A percentile compares a stretch with the other conserved stretches of the same genome.
These are phyloP conservation scores for Cercospora citrullina DNA, from an alignment of 2,329 filamentous ascomycete genomes.

Conservation along the genomic window DNA sequence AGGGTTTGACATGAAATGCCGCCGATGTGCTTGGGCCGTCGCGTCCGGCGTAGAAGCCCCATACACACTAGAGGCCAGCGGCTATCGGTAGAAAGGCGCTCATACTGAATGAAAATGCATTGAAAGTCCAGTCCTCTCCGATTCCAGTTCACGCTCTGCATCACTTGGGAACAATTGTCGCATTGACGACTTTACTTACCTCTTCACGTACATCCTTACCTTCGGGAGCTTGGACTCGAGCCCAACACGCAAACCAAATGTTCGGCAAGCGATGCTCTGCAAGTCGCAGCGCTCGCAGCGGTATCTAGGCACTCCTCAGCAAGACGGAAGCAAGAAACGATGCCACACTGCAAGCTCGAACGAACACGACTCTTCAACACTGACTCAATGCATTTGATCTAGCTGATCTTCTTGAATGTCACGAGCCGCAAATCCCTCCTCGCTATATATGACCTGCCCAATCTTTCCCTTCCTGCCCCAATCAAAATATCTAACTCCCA, in stretches of 20 bases:
- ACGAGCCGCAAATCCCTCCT: conserved; percentile 1
- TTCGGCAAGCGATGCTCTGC: background rate
- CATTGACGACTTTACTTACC: background rate
- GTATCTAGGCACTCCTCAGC: background rate
- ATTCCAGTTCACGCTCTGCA: background rate
- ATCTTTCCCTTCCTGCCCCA: conserved; percentile 26
- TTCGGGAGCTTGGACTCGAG: no score
- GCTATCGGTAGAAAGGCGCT: conserved; percentile 21
- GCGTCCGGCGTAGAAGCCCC: conserved; percentile 12
- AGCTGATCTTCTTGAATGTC: background rate
- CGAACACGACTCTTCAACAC: background rate
- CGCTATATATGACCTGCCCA: conserved; percentile 15
- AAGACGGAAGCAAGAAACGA: background rate
- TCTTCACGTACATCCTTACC: no score
- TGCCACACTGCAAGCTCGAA: background rate
- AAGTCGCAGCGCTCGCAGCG: background rate
- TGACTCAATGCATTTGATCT: background rate
- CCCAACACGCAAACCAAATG: no score
- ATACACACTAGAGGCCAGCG: conserved; percentile 12
- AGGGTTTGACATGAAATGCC: conserved; percentile 15
- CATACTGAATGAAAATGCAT: conserved; percentile 30
- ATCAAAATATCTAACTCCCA: conserved; percentile 25
- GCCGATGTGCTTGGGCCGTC: conserved; percentile 15
- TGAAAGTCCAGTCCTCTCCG: conserved; percentile 17
- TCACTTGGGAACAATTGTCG: background rate